Conservation (phyloP, 2,329 filamentous ascomycete genomes). For the Microsporum canis region DNA sequence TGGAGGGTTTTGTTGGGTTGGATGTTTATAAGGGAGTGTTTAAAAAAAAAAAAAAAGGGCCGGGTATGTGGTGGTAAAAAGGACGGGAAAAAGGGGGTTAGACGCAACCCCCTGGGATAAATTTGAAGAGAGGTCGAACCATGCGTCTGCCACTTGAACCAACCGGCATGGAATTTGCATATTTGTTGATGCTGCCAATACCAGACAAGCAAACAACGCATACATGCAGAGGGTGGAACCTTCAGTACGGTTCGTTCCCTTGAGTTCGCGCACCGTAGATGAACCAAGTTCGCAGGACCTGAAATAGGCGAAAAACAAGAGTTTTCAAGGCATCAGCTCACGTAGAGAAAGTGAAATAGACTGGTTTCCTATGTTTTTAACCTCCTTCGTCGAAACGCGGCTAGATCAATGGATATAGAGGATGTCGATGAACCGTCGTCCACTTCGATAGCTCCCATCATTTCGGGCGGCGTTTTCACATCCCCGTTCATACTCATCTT, state of each 20-base stretch:
- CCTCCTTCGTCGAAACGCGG: slow-evolving; percentile 25
- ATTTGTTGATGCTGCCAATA: not conserved
- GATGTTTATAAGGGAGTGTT: not conserved
- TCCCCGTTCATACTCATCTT: slow-evolving; percentile 3
- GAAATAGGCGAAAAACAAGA: not conserved
- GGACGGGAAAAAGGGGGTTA: not conserved
- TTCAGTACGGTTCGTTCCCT: not conserved
- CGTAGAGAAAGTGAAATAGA: not conserved
- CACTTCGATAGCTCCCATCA: slow-evolving; percentile 24
- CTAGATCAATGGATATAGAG: slow-evolving; percentile 27
- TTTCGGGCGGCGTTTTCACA: slow-evolving; percentile 13
- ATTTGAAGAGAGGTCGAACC: not conserved
- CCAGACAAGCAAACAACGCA: not conserved
- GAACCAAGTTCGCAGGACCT: not conserved
- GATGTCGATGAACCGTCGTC: slow-evolving; percentile 26
- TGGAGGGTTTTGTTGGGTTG: not conserved
- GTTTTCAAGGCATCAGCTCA: not conserved
- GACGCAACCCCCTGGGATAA: not conserved
- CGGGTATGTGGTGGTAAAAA: not conserved
- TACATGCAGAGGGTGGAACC: not conserved
- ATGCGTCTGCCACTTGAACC: not conserved
- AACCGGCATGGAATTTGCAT: not conserved
- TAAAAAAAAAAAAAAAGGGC: not conserved
- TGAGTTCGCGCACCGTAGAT: not conserved
- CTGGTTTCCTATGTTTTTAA: slow-evolving; percentile 7